phyloP scores from a whole-genome alignment of 2,329 filamentous ascomycete genomes.

The Penicillium sp. region DNA sequence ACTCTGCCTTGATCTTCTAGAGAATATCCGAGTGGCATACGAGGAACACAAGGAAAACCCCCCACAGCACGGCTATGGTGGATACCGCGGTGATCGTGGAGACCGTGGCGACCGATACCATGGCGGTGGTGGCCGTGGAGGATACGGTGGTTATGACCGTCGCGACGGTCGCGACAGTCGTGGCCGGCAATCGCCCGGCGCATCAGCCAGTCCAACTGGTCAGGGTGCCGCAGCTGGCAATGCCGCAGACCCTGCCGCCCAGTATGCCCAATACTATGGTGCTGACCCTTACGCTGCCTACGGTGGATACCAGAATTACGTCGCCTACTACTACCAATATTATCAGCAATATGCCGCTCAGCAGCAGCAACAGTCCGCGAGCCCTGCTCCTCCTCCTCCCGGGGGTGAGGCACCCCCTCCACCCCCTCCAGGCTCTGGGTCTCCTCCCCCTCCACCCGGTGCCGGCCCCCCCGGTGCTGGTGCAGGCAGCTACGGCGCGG shows the following conservation, averaged over 20 bases:
- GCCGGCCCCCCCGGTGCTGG: conserved; percentile 35
- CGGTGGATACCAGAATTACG: conserved; percentile 75
- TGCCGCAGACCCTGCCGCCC: conserved; percentile 66
- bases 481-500: conserved; percentile 56
- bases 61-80: conserved; percentile 60
- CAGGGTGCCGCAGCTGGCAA: conserved; percentile 36
- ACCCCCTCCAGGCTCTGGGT: conserved; percentile 58
- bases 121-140: conserved; percentile 27
- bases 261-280: conserved; percentile 78
- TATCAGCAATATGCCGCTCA: conserved; percentile 61
- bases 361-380: conserved; percentile 42
- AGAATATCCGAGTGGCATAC: conserved; percentile 83
- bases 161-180: conserved; percentile 34
- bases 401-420: conserved; percentile 53
- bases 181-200: conserved; percentile 41
- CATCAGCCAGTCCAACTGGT: conserved; percentile 44
- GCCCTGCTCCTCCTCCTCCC: conserved; percentile 51
- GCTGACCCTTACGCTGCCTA: conserved; percentile 87
- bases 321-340: conserved; percentile 59
- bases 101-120: conserved; percentile 30
- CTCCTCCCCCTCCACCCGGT: conserved; percentile 54
- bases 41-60: conserved; percentile 83
- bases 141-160: conserved; percentile 34
- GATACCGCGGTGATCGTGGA: conserved; percentile 42
- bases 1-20: conserved; percentile 80